Percentiles rank a stretch among this genome's conserved stretches.
These are phyloP conservation scores for Tulasnella sp. DNA, from an alignment of 768 basidiomycete genomes.

Conservation along the genomic window DNA sequence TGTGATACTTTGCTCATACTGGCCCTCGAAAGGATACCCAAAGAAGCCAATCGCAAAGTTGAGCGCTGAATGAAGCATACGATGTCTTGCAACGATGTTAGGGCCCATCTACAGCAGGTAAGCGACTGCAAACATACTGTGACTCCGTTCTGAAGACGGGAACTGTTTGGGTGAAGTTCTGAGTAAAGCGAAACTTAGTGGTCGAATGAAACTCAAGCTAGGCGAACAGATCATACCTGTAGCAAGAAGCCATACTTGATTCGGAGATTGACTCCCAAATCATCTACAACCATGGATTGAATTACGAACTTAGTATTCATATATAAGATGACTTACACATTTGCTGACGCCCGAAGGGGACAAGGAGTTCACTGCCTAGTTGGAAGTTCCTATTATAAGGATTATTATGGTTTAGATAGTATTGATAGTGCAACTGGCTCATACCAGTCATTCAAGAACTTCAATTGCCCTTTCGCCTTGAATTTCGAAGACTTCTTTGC, in stretches of 20 bases:
- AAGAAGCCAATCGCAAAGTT: slow-evolving; percentile 34
- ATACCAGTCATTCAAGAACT: slow-evolving; percentile 29
- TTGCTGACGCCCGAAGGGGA: slow-evolving; percentile 26
- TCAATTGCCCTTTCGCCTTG: slow-evolving; percentile 23
- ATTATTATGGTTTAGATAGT: not conserved
- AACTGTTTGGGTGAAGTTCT: slow-evolving; percentile 25
- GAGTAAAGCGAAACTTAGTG: not conserved
- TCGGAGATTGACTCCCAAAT: slow-evolving; percentile 30
- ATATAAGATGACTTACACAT: slow-evolving; percentile 22
- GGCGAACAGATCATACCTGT: slow-evolving; percentile 37
- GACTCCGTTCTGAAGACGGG: slow-evolving; percentile 31
- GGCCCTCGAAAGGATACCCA: slow-evolving; percentile 24
- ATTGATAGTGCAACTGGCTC: slow-evolving; percentile 31
- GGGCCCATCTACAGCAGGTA: not conserved
- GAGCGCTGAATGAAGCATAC: slow-evolving; percentile 34
- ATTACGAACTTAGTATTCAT: not conserved
- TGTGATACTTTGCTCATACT: slow-evolving; percentile 26
- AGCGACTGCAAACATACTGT: slow-evolving; percentile 22
- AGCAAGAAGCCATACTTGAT: slow-evolving; percentile 64
- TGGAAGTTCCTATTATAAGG: slow-evolving; percentile 66
- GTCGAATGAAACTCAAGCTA: too few species aligned
- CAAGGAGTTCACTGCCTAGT: slow-evolving; percentile 60
- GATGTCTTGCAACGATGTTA: slow-evolving; percentile 39
- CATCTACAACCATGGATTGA: slow-evolving; percentile 17
- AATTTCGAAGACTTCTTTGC: slow-evolving; percentile 6